These are phyloP conservation scores for Pseudoneurospora amorphoporcata DNA, from an alignment of 495 filamentous ascomycete species.

Conservation along the genomic window DNA sequence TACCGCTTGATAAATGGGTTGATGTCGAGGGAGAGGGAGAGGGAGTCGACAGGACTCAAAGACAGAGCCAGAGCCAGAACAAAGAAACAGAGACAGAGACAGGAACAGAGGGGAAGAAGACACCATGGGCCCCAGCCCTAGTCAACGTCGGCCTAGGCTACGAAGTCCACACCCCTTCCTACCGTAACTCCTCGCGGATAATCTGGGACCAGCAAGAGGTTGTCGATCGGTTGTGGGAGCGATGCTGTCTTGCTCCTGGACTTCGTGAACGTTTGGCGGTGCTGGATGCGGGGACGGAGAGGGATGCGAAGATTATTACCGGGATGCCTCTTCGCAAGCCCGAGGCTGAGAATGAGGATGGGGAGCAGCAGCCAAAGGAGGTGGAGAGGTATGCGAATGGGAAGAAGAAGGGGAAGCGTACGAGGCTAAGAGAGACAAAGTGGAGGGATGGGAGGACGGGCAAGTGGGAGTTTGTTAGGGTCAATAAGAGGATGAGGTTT, in stretches of 20 bases:
- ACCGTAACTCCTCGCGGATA: conserved; percentile 62
- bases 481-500: conserved; percentile 49
- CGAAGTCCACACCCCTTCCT: conserved; percentile 44
- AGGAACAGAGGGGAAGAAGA: neutral
- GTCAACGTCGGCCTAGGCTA: conserved; percentile 57
- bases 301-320: neutral
- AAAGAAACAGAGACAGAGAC: neutral
- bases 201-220: conserved; percentile 59
- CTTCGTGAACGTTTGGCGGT: conserved; percentile 19
- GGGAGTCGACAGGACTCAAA: neutral
- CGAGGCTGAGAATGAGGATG: conserved; percentile 1
- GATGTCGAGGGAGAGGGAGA: neutral
- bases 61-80: no score
- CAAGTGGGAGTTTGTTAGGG: conserved; percentile 42
- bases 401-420: neutral
- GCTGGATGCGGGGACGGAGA: neutral
- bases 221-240: conserved; percentile 49
- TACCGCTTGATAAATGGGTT: conserved; percentile 11
- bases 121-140: conserved; percentile 51
- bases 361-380: neutral
- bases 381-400: neutral
- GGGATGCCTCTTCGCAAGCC: no score
- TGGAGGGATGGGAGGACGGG: conserved; percentile 5
- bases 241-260: conserved; percentile 28
- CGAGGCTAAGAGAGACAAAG: neutral